These are phyloP conservation scores for Backusella westeae DNA, from an alignment of 192 early-diverging fungal species.

Conservation along the genomic window DNA sequence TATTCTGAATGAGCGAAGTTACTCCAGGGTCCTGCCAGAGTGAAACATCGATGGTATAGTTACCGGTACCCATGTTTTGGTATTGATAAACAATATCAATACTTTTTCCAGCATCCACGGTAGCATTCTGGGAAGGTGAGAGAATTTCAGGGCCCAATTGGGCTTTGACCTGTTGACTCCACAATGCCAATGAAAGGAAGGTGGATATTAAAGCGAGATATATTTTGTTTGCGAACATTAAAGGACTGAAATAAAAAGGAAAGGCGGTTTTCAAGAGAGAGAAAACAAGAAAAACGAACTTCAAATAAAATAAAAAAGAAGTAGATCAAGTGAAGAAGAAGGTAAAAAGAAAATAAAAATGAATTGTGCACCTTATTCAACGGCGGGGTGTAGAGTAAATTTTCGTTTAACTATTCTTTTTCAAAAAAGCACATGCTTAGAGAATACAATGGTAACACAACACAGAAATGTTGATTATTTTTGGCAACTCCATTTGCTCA, in stretches of 20 bases:
- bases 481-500: neutral
- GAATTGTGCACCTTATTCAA: neutral
- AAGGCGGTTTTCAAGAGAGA: neutral
- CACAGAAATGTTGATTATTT: constrained; percentile 2
- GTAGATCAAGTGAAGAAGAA: constrained; percentile 6
- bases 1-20: neutral
- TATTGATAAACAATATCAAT: constrained; percentile 30
- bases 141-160: constrained; percentile 25
- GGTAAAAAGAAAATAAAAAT: neutral
- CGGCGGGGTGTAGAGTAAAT: neutral
- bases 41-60: constrained; percentile 26
- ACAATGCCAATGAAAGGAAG: neutral
- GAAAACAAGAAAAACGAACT: neutral
- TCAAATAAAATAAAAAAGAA: neutral
- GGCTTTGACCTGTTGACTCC: constrained; percentile 7
- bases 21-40: constrained; percentile 22
- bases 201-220: constrained; percentile 4
- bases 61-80: constrained; percentile 34
- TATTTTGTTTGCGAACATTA: neutral
- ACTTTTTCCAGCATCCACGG: constrained; percentile 22
- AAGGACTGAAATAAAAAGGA: constrained; percentile 2
- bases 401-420: constrained; percentile 2
- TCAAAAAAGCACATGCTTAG: constrained; percentile 2
- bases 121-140: constrained; percentile 23
- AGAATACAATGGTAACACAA: neutral